A percentile compares a stretch with the other conserved stretches of the same genome.
phyloP scores from a whole-genome alignment of 176 grass and related monocot genomes.

The Phoenix roebelenii region DNA sequence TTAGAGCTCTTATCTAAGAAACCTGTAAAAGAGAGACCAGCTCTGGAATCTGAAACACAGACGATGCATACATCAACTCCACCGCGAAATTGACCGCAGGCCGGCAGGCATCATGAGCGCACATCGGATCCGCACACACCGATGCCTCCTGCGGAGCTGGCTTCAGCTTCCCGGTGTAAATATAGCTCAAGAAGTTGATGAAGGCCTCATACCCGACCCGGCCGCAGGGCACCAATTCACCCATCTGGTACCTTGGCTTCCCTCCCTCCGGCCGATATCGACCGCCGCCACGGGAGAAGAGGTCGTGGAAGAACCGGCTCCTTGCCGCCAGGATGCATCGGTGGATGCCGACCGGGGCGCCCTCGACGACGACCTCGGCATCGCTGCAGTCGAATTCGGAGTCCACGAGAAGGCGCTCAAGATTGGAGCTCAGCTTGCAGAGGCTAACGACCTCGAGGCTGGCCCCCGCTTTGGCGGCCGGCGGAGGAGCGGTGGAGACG shows the following conservation, averaged over 20 bases:
- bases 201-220: slow-evolving; percentile 73
- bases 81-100: slow-evolving; percentile 61
- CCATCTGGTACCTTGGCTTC: slow-evolving; percentile 62
- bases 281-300: slow-evolving; percentile 27
- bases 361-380: slow-evolving; percentile 68
- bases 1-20: background rate
- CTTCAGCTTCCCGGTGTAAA: slow-evolving; percentile 80
- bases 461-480: slow-evolving; percentile 12
- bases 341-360: slow-evolving; percentile 52
- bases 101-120: slow-evolving; percentile 81
- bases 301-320: slow-evolving; percentile 66
- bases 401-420: slow-evolving; percentile 59
- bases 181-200: slow-evolving; percentile 48
- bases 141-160: slow-evolving; percentile 34
- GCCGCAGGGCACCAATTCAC: slow-evolving; percentile 46
- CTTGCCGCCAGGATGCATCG: slow-evolving; percentile 83
- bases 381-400: slow-evolving; percentile 71
- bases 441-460: slow-evolving; percentile 59
- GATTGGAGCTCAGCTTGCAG: slow-evolving; percentile 61
- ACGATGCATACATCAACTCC: slow-evolving; percentile 73
- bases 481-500: background rate
- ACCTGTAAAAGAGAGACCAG: slow-evolving; percentile 85
- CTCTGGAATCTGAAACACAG: slow-evolving; percentile 67
- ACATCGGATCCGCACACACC: slow-evolving; percentile 55
- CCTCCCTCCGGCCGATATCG: slow-evolving; percentile 7